Percentiles rank a stretch among this genome's conserved stretches.
Evolutionary conservation across 2,329 filamentous ascomycete species (phyloP).

Genomic region (Aspergillus candidus): DNA sequence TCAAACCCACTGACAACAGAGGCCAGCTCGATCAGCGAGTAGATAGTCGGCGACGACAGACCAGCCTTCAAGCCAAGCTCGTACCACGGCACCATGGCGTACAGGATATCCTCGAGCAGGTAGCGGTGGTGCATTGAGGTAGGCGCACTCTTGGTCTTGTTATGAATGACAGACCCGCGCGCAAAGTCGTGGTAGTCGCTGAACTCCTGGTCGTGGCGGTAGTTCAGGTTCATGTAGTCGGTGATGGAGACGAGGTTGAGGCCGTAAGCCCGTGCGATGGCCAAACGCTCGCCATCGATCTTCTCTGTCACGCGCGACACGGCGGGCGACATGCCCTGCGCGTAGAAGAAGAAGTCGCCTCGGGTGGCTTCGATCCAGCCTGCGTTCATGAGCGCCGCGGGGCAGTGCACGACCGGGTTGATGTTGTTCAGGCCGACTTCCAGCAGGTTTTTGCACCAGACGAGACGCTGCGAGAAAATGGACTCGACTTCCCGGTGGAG

Average conservation of each 20-base stretch:
- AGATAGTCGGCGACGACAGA: not conserved
- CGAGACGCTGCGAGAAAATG: too few relatives aligned
- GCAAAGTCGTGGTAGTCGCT: constrained; percentile 13
- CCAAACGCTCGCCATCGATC: constrained; percentile 11
- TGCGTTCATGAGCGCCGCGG: constrained; percentile 14
- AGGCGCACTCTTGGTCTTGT: not conserved
- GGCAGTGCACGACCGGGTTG: constrained; percentile 14
- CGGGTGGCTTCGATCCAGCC: constrained; percentile 16
- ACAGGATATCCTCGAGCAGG: too few relatives aligned
- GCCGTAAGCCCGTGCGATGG: constrained; percentile 12
- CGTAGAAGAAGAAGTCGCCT: constrained; percentile 15
- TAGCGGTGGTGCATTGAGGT: too few relatives aligned
- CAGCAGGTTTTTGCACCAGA: not conserved
- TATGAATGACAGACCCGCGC: constrained; percentile 11
- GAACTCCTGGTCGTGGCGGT: constrained; percentile 10
- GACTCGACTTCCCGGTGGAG: too few relatives aligned
- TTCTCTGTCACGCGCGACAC: constrained; percentile 12
- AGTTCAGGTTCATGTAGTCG: constrained; percentile 16
- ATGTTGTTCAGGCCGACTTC: constrained; percentile 16
- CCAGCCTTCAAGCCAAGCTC: too few relatives aligned
- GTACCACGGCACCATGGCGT: too few relatives aligned
- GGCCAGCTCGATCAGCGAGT: constrained; percentile 14
- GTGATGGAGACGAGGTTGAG: constrained; percentile 13
- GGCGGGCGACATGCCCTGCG: constrained; percentile 14
- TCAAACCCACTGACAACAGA: constrained; percentile 13